These are phyloP conservation scores for Plasmopara viticola DNA, from an alignment of 352 stramenopile genomes.

Conservation along the genomic window DNA sequence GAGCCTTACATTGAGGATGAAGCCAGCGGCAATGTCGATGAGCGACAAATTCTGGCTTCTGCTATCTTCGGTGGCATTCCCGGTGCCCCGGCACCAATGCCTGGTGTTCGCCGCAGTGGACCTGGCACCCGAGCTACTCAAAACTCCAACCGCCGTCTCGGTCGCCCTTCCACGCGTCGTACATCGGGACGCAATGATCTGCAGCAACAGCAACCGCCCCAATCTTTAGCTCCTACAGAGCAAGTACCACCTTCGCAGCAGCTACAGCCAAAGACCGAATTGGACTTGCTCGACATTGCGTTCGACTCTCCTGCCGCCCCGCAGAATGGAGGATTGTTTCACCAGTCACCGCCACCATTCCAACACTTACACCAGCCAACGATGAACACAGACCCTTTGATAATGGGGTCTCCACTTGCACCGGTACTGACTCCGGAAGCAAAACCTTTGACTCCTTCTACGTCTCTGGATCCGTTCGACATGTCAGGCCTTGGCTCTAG, in stretches of 20 bases:
- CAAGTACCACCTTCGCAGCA: slow-evolving; percentile 27
- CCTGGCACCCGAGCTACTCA: slow-evolving; percentile 20
- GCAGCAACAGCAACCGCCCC: slow-evolving; percentile 28
- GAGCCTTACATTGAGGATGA: slow-evolving; percentile 39
- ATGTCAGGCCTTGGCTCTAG: slow-evolving; percentile 60
- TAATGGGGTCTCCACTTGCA: slow-evolving; percentile 36
- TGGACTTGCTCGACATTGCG: slow-evolving; percentile 81
- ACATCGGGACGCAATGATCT: slow-evolving; percentile 35
- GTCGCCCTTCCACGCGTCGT: slow-evolving; percentile 22
- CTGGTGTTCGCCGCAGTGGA: slow-evolving; percentile 31
- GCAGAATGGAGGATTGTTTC: slow-evolving; percentile 29
- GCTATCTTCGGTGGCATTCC: slow-evolving; percentile 95
- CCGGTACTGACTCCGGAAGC: slow-evolving; percentile 26
- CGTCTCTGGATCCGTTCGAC: slow-evolving; percentile 67
- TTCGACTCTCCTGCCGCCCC: slow-evolving; percentile 53
- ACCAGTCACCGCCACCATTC: slow-evolving; percentile 21
- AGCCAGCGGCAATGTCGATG: slow-evolving; percentile 37
- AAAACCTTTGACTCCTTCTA: slow-evolving; percentile 20
- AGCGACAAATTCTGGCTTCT: slow-evolving; percentile 88
- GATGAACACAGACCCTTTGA: slow-evolving; percentile 55
- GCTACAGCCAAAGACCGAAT: slow-evolving; percentile 43
- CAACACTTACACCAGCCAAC: slow-evolving; percentile 32
- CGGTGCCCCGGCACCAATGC: slow-evolving; percentile 47
- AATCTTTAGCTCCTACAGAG: slow-evolving; percentile 27
- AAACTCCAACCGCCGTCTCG: slow-evolving; percentile 26